Conservation (phyloP, 108 stramenopile species). For the Cyclotella sp. region DNA sequence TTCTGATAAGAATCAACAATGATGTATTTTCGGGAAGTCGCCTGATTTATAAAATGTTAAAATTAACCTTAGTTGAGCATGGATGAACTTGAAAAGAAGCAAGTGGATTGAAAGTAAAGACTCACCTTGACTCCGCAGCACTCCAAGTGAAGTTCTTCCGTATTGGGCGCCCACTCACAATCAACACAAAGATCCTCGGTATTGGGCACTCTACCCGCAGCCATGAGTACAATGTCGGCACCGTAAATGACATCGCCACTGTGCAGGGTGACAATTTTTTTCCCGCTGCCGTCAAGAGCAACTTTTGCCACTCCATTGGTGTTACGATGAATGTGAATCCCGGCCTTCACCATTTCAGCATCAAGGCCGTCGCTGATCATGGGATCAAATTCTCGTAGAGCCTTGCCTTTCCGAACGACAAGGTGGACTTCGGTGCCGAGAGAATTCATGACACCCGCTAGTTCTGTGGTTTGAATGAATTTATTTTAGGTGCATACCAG, state of each 20-base stretch:
- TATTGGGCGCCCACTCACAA: constrained; percentile 56
- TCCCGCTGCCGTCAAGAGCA: constrained; percentile 49
- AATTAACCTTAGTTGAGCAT: too few species aligned
- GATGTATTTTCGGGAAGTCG: constrained; percentile 53
- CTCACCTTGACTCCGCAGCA: constrained; percentile 62
- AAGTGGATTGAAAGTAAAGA: background rate
- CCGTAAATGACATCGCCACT: constrained; percentile 72
- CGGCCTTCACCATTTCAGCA: constrained; percentile 72
- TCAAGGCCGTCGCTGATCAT: constrained; percentile 74
- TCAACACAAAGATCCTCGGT: constrained; percentile 55
- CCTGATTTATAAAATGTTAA: background rate
- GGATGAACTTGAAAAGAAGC: too few species aligned
- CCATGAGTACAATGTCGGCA: constrained; percentile 80
- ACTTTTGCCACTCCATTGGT: constrained; percentile 74
- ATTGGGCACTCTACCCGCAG: constrained; percentile 77
- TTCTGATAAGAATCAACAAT: constrained; percentile 87
- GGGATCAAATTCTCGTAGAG: constrained; percentile 87
- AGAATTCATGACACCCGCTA: constrained; percentile 90
- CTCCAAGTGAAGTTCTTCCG: constrained; percentile 69
- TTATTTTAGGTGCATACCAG: too few species aligned
- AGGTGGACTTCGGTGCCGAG: constrained; percentile 80
- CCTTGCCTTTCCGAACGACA: constrained; percentile 64
- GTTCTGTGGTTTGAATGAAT: constrained; percentile 58
- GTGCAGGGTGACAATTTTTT: constrained; percentile 64
- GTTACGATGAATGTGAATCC: constrained; percentile 75